Evolutionary conservation across 768 basidiomycete species (phyloP).

Genomic region (Lactifluus hygrophoroides): DNA sequence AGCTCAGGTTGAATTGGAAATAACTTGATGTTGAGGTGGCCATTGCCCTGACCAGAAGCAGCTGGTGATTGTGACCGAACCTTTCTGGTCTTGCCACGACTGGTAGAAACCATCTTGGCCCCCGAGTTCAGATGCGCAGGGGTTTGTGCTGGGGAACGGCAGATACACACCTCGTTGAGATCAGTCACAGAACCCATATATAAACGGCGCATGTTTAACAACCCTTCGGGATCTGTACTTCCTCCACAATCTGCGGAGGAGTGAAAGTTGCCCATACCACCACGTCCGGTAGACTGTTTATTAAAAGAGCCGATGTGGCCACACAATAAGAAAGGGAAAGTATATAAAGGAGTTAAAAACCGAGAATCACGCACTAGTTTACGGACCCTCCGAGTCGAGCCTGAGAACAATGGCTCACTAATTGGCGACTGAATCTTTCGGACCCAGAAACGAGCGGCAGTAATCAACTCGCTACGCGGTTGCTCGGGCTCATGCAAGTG

Average conservation of each 20-base stretch:
- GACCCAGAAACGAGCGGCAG: background rate
- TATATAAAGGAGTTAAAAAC: background rate
- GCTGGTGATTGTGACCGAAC: slow-evolving; percentile 71
- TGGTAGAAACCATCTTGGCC: slow-evolving; percentile 43
- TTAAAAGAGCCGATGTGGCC: background rate
- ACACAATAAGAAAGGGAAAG: background rate
- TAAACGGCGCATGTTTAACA: slow-evolving; percentile 49
- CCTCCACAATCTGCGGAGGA: slow-evolving; percentile 26
- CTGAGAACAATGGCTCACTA: background rate
- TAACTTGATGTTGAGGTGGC: background rate
- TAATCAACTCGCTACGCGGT: background rate
- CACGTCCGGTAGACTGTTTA: slow-evolving; percentile 58
- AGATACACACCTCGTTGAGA: slow-evolving; percentile 30
- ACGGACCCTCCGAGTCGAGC: background rate
- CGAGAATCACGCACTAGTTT: background rate
- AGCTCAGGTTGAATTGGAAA: slow-evolving; percentile 7
- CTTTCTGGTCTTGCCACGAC: slow-evolving; percentile 81
- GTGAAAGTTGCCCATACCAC: slow-evolving; percentile 62
- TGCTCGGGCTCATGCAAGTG: slow-evolving; percentile 25
- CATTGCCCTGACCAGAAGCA: slow-evolving; percentile 14
- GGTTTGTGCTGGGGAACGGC: too few species aligned
- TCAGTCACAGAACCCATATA: slow-evolving; percentile 35
- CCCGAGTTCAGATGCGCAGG: background rate
- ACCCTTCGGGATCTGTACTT: slow-evolving; percentile 40
- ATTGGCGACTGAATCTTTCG: background rate